A percentile compares a stretch with the other conserved stretches of the same genome.
Conservation (phyloP, 345 rosid genomes). For the Eucalyptus curtisii region DNA sequence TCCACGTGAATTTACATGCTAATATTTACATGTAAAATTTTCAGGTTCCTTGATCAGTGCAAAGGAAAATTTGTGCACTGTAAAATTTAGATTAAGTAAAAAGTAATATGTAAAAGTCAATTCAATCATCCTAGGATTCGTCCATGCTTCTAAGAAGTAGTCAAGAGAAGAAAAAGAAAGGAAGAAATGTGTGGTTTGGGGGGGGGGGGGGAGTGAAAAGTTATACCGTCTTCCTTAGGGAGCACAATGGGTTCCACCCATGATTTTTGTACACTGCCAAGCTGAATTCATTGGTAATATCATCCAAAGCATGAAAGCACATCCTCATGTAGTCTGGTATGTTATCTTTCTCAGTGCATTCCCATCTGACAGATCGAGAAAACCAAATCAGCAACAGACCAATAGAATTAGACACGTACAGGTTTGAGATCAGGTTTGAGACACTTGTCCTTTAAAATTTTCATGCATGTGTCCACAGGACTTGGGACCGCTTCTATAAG, state of each 20-base stretch:
- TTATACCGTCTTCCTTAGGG: background rate
- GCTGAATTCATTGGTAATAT: conserved; percentile 11
- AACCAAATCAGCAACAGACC: background rate
- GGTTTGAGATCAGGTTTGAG: no score
- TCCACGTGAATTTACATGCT: background rate
- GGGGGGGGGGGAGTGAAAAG: background rate
- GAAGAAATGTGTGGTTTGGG: background rate
- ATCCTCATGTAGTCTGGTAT: conserved; percentile 20
- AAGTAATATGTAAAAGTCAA: background rate
- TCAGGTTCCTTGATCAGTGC: background rate
- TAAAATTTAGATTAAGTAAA: background rate
- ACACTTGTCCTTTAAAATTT: no score
- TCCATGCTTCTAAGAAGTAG: background rate
- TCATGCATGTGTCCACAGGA: background rate
- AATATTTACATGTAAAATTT: background rate
- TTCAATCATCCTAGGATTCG: background rate
- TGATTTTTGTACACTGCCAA: background rate
- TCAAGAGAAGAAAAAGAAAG: background rate
- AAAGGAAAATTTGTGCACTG: background rate
- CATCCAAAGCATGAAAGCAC: conserved; percentile 10
- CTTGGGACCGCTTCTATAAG: background rate
- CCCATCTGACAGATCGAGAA: conserved; percentile 8
- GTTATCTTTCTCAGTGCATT: background rate
- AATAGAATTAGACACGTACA: background rate
- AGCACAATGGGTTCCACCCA: background rate